phyloP scores from a whole-genome alignment of 2,329 filamentous ascomycete species.

The Arthrobotrys sinensis region DNA sequence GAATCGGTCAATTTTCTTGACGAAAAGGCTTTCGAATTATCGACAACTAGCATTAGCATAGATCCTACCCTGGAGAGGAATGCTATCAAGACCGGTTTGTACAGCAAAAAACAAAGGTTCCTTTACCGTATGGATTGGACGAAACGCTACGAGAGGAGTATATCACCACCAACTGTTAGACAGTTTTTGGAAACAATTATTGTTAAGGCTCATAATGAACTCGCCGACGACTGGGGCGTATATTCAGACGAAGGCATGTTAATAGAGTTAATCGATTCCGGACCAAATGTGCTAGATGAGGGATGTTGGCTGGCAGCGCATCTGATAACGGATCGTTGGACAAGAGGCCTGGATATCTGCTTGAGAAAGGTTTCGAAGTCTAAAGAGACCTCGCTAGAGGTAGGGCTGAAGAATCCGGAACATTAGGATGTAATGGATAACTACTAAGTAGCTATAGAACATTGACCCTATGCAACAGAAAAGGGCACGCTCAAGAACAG shows the following conservation, averaged over 20 bases:
- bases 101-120: constrained; percentile 28
- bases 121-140: constrained; percentile 19
- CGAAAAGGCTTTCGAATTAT: constrained; percentile 21
- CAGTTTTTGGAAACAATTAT: constrained; percentile 19
- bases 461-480: not conserved
- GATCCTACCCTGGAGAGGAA: not conserved
- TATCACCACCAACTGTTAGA: constrained; percentile 16
- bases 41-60: no score
- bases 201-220: not conserved
- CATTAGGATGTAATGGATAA: not conserved
- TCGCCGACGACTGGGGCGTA: constrained; percentile 12
- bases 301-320: constrained; percentile 28
- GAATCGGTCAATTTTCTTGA: constrained; percentile 6
- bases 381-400: no score
- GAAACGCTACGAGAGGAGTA: not conserved
- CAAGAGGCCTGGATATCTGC: not conserved
- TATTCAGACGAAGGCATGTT: not conserved
- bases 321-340: not conserved
- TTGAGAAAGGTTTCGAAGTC: constrained; percentile 1
- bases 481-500: constrained; percentile 1
- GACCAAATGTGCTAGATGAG: not conserved
- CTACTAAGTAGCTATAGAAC: not conserved
- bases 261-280: not conserved
- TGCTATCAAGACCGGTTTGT: not conserved
- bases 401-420: no score